These are phyloP conservation scores for Nakaseomyces sp. DNA, from an alignment of 1,139 yeast species.

Conservation along the genomic window DNA sequence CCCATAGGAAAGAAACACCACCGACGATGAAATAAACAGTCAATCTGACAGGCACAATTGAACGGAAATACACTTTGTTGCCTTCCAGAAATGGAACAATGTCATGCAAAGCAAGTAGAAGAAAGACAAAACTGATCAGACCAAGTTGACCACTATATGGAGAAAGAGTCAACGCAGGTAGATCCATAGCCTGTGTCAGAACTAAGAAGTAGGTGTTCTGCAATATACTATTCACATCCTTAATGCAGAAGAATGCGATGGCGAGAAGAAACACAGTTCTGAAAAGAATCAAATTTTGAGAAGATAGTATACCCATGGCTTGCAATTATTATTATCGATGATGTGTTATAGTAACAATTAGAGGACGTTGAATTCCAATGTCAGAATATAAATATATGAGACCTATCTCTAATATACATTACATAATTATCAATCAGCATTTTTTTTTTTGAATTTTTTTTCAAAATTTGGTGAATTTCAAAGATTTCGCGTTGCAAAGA, in stretches of 20 bases:
- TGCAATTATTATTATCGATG: background rate
- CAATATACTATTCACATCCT: slow-evolving; percentile 36
- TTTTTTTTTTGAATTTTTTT: background rate
- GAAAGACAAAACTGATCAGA: slow-evolving; percentile 39
- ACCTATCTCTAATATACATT: too few relatives aligned
- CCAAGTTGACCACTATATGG: slow-evolving; percentile 46
- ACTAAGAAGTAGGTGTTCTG: slow-evolving; percentile 45
- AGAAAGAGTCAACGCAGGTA: slow-evolving; percentile 35
- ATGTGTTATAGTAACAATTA: too few relatives aligned
- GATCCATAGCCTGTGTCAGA: slow-evolving; percentile 33
- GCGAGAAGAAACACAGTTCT: slow-evolving; percentile 42
- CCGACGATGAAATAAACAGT: slow-evolving; percentile 46
- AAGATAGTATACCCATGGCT: slow-evolving; percentile 28
- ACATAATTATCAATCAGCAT: background rate
- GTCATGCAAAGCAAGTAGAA: slow-evolving; percentile 42
- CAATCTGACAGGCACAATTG: slow-evolving; percentile 61
- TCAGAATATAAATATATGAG: too few relatives aligned
- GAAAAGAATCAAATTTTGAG: slow-evolving; percentile 41
- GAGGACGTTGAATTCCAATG: too few relatives aligned
- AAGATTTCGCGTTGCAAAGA: background rate
- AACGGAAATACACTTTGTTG: slow-evolving; percentile 50
- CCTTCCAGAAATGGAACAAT: slow-evolving; percentile 50
- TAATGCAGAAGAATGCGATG: slow-evolving; percentile 38
- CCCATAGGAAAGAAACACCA: slow-evolving; percentile 30
- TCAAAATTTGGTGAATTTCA: background rate